Conservation (phyloP, 306 rosid genomes). For the Pyrus pyrifolia region DNA sequence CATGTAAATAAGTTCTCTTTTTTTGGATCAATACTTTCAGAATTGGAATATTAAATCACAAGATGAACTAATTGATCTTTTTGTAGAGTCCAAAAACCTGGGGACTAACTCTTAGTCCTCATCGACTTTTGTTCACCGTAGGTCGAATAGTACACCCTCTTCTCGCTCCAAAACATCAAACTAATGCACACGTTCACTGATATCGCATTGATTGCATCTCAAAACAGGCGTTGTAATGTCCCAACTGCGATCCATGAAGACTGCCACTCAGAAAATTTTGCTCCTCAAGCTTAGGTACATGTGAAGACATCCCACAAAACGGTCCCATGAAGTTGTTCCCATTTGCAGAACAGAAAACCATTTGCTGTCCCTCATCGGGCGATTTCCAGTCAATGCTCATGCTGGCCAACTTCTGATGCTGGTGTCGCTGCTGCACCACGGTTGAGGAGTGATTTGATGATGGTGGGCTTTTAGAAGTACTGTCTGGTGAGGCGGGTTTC, state of each 20-base stretch:
- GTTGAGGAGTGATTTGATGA: slow-evolving; percentile 24
- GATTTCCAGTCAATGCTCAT: slow-evolving; percentile 38
- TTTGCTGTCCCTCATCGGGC: slow-evolving; percentile 26
- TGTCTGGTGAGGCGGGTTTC: slow-evolving; percentile 35
- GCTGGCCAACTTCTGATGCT: slow-evolving; percentile 24
- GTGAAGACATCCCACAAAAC: slow-evolving; percentile 45
- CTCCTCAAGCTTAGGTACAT: slow-evolving; percentile 45
- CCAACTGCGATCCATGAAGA: slow-evolving; percentile 43
- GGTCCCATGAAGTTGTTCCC: slow-evolving; percentile 45
- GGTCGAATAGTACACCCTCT: background rate
- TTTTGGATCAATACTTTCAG: slow-evolving; percentile 20
- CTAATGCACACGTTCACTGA: slow-evolving; percentile 30
- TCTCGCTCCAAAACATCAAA: slow-evolving; percentile 16
- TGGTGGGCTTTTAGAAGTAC: slow-evolving; percentile 19
- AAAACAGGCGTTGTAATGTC: slow-evolving; percentile 37
- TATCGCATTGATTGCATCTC: slow-evolving; percentile 51
- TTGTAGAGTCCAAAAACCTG: slow-evolving; percentile 26
- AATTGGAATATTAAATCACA: slow-evolving; percentile 25
- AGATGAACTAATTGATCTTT: slow-evolving; percentile 31
- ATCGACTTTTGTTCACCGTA: slow-evolving; percentile 48
- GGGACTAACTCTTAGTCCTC: slow-evolving; percentile 35
- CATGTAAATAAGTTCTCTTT: slow-evolving; percentile 9
- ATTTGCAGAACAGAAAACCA: slow-evolving; percentile 36
- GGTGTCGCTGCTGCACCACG: slow-evolving; percentile 28
- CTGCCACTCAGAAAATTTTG: slow-evolving; percentile 36